phyloP scores from a whole-genome alignment of 169 alveolate genomes.

The Theileria annulata region DNA sequence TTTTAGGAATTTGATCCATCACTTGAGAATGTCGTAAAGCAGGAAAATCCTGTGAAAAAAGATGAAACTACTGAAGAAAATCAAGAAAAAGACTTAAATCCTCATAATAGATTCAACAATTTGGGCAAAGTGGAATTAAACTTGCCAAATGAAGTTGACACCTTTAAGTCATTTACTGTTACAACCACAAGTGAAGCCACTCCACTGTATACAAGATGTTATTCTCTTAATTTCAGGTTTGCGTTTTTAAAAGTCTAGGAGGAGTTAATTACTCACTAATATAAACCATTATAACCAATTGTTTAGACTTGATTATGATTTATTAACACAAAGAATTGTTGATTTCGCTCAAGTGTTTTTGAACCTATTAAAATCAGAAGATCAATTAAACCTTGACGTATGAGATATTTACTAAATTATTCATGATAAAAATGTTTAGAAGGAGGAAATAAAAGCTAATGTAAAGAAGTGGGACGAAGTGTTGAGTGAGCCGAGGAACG shows the following conservation, averaged over 20 bases:
- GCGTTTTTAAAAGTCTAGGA: not conserved
- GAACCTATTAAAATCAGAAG: not conserved
- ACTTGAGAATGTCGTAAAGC: not conserved
- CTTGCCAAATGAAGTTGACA: not conserved
- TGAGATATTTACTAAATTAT: not conserved
- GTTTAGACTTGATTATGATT: not conserved
- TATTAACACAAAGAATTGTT: not conserved
- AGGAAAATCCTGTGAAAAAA: not conserved
- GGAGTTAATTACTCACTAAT: not conserved
- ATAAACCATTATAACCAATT: not conserved
- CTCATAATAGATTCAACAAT: not conserved
- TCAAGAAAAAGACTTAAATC: not conserved
- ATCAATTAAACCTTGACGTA: not conserved
- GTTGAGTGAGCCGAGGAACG: constrained; percentile 43
- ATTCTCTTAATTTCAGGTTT: not conserved
- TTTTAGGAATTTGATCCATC: not conserved
- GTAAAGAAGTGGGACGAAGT: constrained; percentile 32
- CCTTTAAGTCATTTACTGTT: not conserved
- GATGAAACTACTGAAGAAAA: not conserved
- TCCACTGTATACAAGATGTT: not conserved
- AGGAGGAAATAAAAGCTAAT: not conserved
- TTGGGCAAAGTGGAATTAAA: not conserved
- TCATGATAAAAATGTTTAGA: not conserved
- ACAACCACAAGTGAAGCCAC: not conserved
- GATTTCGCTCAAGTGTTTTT: not conserved